Percentiles rank a stretch among this genome's conserved stretches.
These are phyloP conservation scores for Colletotrichum kahawae DNA, from an alignment of 2,329 filamentous ascomycete species.

Conservation along the genomic window DNA sequence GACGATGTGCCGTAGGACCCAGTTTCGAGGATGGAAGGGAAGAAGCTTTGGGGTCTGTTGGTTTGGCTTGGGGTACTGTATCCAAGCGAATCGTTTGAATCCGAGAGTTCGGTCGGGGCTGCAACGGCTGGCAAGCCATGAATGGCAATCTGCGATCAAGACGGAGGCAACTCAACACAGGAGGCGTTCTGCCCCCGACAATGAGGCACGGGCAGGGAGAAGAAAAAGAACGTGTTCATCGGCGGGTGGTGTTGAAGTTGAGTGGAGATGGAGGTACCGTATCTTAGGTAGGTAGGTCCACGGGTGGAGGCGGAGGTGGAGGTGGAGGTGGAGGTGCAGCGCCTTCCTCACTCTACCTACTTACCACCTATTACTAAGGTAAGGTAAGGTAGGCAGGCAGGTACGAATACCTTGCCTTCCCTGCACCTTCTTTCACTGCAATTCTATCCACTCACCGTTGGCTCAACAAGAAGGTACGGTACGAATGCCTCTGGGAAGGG, in stretches of 20 bases:
- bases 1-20: neutral
- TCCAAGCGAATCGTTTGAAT: neutral
- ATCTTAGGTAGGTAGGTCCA: neutral
- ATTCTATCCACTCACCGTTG: too few species aligned
- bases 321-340: neutral
- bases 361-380: too few species aligned
- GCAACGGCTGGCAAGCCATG: conserved; percentile 18
- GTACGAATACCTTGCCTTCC: neutral
- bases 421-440: too few species aligned
- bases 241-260: neutral
- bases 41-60: neutral
- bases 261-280: neutral
- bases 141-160: conserved; percentile 11
- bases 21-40: neutral
- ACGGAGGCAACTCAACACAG: conserved; percentile 5
- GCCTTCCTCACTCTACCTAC: too few species aligned
- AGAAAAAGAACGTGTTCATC: neutral
- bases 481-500: neutral
- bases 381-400: neutral
- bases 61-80: conserved; percentile 9
- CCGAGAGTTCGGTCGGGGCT: conserved; percentile 12
- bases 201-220: conserved; percentile 10
- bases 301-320: neutral
- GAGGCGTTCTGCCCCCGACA: conserved; percentile 12
- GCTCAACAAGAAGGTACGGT: neutral